These are phyloP conservation scores for Teunomyces panamensis DNA, from an alignment of 805 yeast genomes.

Conservation along the genomic window DNA sequence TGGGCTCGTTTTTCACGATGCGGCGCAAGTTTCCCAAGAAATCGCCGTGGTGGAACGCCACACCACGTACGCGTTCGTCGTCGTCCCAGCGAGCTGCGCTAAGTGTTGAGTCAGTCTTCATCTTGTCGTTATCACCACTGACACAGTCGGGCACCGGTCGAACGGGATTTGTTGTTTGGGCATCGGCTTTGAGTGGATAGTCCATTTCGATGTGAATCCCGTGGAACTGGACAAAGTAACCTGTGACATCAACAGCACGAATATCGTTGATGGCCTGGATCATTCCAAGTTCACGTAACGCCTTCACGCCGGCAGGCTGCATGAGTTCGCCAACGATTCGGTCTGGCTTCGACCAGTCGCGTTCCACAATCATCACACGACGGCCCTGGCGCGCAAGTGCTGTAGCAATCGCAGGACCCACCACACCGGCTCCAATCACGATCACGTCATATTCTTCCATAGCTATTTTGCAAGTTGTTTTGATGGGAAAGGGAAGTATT, in stretches of 20 bases:
- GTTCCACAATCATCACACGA: conserved; percentile 71
- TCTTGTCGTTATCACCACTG: conserved; percentile 55
- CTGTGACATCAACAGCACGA: conserved; percentile 72
- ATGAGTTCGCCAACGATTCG: conserved; percentile 95
- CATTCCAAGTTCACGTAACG: conserved; percentile 81
- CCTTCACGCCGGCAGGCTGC: conserved; percentile 95
- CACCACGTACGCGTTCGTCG: conserved; percentile 62
- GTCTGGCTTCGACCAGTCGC: conserved; percentile 91
- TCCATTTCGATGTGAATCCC: conserved; percentile 57
- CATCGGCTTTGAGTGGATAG: conserved; percentile 61
- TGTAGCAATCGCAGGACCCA: conserved; percentile 91
- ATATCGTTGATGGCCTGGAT: conserved; percentile 67
- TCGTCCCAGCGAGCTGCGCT: conserved; percentile 53
- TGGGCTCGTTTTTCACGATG: conserved; percentile 65
- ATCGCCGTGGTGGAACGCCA: conserved; percentile 90
- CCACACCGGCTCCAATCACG: conserved; percentile 97
- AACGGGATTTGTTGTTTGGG: conserved; percentile 40
- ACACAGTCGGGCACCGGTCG: conserved; percentile 57
- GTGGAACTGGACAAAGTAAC: conserved; percentile 75
- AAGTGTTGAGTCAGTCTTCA: conserved; percentile 47
- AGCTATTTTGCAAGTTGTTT: neutral
- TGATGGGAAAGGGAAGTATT: no score
- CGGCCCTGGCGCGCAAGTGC: conserved; percentile 89
- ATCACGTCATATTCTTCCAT: conserved; percentile 63
- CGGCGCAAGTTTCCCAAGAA: conserved; percentile 74